Percentiles rank a stretch among this genome's conserved stretches.
phyloP scores from a whole-genome alignment of 257 asterid genomes.

The Leptodermis oblonga region DNA sequence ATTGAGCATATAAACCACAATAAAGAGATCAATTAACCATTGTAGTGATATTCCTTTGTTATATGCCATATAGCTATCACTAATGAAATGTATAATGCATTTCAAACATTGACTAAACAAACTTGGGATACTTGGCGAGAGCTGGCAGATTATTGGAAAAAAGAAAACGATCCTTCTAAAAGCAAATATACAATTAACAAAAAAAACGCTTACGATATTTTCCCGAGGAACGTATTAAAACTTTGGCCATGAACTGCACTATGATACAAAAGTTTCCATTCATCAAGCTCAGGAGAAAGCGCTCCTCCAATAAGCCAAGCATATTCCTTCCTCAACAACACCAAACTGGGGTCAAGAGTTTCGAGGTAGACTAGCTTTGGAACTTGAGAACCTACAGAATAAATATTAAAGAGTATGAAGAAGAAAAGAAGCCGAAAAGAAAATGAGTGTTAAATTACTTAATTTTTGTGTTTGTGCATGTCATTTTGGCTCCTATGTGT shows the following conservation, averaged over 20 bases:
- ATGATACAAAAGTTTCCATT: conserved; percentile 89
- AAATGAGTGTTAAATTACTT: not conserved
- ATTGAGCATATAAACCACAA: not conserved
- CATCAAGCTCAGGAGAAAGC: conserved; percentile 56
- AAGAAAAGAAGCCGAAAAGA: not conserved
- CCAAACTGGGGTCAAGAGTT: conserved; percentile 39
- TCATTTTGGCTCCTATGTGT: not conserved
- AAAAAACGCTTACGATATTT: conserved; percentile 57
- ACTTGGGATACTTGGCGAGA: conserved; percentile 4
- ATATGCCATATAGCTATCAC: not conserved
- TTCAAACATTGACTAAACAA: not conserved
- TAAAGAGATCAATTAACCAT: not conserved
- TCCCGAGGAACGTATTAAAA: conserved; percentile 83
- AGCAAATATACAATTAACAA: not conserved
- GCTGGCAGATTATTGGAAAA: not conserved
- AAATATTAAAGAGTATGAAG: not conserved
- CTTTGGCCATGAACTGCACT: conserved; percentile 78
- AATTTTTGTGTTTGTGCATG: not conserved
- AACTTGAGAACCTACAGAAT: conserved; percentile 57
- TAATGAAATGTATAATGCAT: not conserved
- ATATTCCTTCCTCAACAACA: conserved; percentile 71
- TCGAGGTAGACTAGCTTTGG: conserved; percentile 49
- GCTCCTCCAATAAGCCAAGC: conserved; percentile 96
- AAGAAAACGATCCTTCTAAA: not conserved
- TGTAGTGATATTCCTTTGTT: not conserved